A percentile compares a stretch with the other conserved stretches of the same genome.
These are phyloP conservation scores for Russula ochroleuca DNA, from an alignment of 768 basidiomycete genomes.

Conservation along the genomic window DNA sequence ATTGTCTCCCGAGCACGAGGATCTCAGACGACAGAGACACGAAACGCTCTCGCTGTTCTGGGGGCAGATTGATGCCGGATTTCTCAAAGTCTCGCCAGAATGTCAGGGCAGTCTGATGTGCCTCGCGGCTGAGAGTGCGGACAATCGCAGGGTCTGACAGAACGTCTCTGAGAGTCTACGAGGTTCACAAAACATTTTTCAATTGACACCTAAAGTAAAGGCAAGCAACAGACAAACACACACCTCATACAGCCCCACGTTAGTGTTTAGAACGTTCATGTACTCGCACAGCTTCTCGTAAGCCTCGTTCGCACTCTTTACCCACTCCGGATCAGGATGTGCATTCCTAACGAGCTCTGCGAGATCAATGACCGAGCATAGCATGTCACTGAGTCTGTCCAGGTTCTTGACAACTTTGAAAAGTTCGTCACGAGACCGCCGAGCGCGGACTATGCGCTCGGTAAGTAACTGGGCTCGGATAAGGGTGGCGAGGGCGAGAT, in stretches of 20 bases:
- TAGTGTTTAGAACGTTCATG: slow-evolving; percentile 96
- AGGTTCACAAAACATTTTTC: background rate
- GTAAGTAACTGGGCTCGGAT: slow-evolving; percentile 78
- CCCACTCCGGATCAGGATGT: slow-evolving; percentile 84
- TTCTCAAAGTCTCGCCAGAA: slow-evolving; percentile 98
- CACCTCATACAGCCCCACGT: slow-evolving; percentile 86
- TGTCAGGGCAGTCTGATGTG: slow-evolving; percentile 82
- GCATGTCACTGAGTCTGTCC: slow-evolving; percentile 91
- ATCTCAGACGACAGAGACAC: slow-evolving; percentile 89
- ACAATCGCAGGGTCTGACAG: slow-evolving; percentile 64
- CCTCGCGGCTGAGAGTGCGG: slow-evolving; percentile 64
- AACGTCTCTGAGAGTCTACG: slow-evolving; percentile 66
- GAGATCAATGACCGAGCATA: slow-evolving; percentile 95
- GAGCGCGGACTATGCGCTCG: slow-evolving; percentile 71
- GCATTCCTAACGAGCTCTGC: slow-evolving; percentile 91
- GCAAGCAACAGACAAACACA: slow-evolving; percentile 35
- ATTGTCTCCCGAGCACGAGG: slow-evolving; percentile 79
- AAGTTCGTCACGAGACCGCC: slow-evolving; percentile 69
- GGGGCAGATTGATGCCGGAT: slow-evolving; percentile 88
- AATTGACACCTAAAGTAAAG: slow-evolving; percentile 11
- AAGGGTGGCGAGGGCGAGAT: slow-evolving; percentile 75
- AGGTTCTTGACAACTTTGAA: slow-evolving; percentile 90
- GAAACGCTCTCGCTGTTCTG: slow-evolving; percentile 70
- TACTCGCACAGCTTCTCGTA: slow-evolving; percentile 93
- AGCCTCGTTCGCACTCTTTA: slow-evolving; percentile 75